Conservation (phyloP, 2,329 filamentous ascomycete genomes). For the Sclerotinia sclerotiorum region DNA sequence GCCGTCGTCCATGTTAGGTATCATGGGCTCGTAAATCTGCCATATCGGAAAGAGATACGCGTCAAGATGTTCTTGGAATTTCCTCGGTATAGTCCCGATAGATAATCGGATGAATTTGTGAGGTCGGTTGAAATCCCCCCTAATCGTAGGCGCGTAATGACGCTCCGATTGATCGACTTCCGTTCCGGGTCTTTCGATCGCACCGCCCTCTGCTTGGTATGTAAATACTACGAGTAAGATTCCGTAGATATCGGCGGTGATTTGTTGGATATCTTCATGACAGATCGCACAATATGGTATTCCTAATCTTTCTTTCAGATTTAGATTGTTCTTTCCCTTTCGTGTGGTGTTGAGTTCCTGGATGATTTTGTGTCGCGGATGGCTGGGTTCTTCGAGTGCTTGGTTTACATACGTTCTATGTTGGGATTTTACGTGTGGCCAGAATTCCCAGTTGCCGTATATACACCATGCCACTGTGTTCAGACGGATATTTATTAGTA, state of each 20-base stretch:
- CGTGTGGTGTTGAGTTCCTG: not conserved
- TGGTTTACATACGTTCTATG: not conserved
- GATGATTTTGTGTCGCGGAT: not conserved
- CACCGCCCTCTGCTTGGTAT: not conserved
- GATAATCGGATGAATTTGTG: constrained; percentile 14
- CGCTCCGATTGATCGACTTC: not conserved
- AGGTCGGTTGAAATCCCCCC: not conserved
- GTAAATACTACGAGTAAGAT: constrained; percentile 1
- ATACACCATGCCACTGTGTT: constrained; percentile 7
- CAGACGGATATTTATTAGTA: too few relatives aligned
- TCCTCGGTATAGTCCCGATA: not conserved
- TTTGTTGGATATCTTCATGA: constrained; percentile 14
- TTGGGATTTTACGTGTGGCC: constrained; percentile 6
- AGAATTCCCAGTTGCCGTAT: constrained; percentile 9
- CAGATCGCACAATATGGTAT: constrained; percentile 15
- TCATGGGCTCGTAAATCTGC: constrained; percentile 15
- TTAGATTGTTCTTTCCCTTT: constrained; percentile 7
- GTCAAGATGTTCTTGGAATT: not conserved
- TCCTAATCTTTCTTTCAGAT: not conserved
- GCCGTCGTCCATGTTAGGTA: constrained; percentile 2
- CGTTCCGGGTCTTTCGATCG: fast-evolving
- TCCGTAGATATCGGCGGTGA: constrained; percentile 15
- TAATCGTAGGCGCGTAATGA: not conserved
- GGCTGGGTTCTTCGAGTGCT: not conserved
- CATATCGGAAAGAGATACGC: not conserved